Evolutionary conservation across 1,284 basidiomycete genomes (phyloP), one percentile per base, ranked within the genome.

Genomic region (Ceratobasidium sp.): DNA sequence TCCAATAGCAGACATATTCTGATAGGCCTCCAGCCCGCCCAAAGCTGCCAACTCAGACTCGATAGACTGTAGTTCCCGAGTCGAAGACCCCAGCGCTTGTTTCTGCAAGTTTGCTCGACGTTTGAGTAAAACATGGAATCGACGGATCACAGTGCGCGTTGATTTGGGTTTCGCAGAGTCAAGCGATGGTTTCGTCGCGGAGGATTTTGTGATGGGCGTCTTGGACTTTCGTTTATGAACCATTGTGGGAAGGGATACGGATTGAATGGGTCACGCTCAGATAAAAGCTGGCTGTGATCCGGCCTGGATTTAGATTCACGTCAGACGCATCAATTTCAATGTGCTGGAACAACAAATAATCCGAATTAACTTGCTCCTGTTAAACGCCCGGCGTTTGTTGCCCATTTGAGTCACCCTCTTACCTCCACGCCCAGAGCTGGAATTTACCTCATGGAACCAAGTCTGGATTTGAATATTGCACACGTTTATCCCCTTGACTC

Each of bases 11-110:
- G 93, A 95, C 86, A 95, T 93, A 53, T 85, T 85, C 80, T 96
- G 94, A 81, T 96, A 96, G 16, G 84, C 84, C 73, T 89, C 88
- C 39, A 96, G 80, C 0, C 94, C 94, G 1, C 94, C 94, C 16
- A 94, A 82, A 16, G 81, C 82, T 2, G 86, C 85, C 14, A 96
- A 89, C 79, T 92, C 86, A 9, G 81, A 76, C 56, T 90, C 86
- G 19, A 94, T 83, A 22, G 85, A 83, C 0, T 76, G 80, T 27
- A 93, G 80, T 16, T 59, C 19, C 37, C 43, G 19, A 4, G 16
- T 39, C 13, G 41, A 41, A 34, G 14, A 29, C 13, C 43, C 56
- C 24, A 24, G 3, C 7, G 13, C 34, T 41, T n/a, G 59, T 24
- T 62, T 63, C 51, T 73, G 72, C 27, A 61, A 48, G n/a, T 31